Base-by-base conservation (phyloP, 371 early-diverging fungal genomes). In the Mortierella sp. region DNA sequence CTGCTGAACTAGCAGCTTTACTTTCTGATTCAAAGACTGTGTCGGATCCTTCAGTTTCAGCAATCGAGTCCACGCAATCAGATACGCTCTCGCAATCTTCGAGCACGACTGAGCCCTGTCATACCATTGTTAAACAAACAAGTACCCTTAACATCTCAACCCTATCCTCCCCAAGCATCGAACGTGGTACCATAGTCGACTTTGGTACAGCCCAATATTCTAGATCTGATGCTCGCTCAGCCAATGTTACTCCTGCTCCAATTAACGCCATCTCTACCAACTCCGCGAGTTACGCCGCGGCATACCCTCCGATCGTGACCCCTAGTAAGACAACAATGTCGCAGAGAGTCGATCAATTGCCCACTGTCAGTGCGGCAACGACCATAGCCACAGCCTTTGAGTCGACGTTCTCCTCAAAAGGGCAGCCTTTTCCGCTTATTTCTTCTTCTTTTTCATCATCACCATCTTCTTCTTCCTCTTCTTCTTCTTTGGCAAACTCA, bases 1-100 rank as follows among this genome's bases (percentile, higher is more conserved):
- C 68, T 1, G 57, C 63, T 11, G 74, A 67, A 19, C 57, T 74
- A 21, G 74, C 57, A 22, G 40, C 53, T 4, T 33, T 58, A 11
- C 64, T 69, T 60, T 45, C 21, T 41, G 38, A 61, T 50, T 10
- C 57, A 38, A 21, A 45, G 6, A 19, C 60, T 19, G 21, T 33
- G 28, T 38, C 71, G 28, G 15, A 52, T 22, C 24, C 6, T 5
- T 62, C 45, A n/a, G 32, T 50, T 36, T 53, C 53, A 11, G 21
- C 5, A 10, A 33, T 2, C 13, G 33, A 28, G 9, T 58, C 32
- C 33, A 58, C 24, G 7, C 24, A 28, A 58, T 15, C 58, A 4
- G 4, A 58, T 11, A 11, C 16, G 24, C 32, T 22, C 28, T 58
- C 58, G 32, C 33, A 15, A 58, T 58, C 53, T 32, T 11, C 10